Percentiles rank a stretch among this genome's conserved stretches.
Conservation (phyloP, 2,329 filamentous ascomycete genomes). For the Claviceps africana region DNA sequence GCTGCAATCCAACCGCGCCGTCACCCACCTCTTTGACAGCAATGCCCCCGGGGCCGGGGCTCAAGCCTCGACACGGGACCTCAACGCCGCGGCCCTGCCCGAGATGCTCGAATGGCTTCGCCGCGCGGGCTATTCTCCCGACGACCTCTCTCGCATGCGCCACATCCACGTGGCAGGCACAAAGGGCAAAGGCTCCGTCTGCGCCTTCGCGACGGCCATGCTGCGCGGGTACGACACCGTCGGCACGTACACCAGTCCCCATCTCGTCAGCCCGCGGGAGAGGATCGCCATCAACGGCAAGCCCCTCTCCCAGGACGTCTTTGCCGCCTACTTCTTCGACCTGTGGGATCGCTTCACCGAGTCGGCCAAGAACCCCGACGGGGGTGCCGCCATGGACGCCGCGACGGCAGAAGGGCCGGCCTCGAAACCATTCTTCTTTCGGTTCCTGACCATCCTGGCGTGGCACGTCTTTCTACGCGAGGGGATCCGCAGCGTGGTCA, state of each 20-base stretch:
- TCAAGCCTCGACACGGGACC: constrained; percentile 27
- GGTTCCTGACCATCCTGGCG: constrained; percentile 78
- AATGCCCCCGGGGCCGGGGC: constrained; percentile 32
- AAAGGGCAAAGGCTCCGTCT: constrained; percentile 86
- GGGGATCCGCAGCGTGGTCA: constrained; percentile 61
- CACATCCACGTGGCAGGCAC: constrained; percentile 81
- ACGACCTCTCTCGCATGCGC: constrained; percentile 28
- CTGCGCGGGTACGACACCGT: constrained; percentile 40
- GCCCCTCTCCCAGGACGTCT: constrained; percentile 53
- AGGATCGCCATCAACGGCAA: constrained; percentile 67
- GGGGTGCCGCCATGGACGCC: constrained; percentile 5
- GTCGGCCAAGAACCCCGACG: constrained; percentile 21
- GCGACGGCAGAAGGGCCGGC: constrained; percentile 38
- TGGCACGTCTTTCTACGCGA: constrained; percentile 69
- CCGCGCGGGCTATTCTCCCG: constrained; percentile 55
- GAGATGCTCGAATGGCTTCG: constrained; percentile 70
- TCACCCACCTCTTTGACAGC: constrained; percentile 36
- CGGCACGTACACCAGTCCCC: constrained; percentile 75
- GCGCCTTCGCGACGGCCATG: constrained; percentile 69
- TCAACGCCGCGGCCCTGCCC: constrained; percentile 64
- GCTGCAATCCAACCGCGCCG: constrained; percentile 65
- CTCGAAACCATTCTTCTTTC: constrained; percentile 81
- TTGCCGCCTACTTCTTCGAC: constrained; percentile 70
- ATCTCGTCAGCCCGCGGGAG: constrained; percentile 71
- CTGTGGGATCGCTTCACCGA: constrained; percentile 54